Conservation (phyloP, 345 rosid genomes). For the Trapa incisa region DNA sequence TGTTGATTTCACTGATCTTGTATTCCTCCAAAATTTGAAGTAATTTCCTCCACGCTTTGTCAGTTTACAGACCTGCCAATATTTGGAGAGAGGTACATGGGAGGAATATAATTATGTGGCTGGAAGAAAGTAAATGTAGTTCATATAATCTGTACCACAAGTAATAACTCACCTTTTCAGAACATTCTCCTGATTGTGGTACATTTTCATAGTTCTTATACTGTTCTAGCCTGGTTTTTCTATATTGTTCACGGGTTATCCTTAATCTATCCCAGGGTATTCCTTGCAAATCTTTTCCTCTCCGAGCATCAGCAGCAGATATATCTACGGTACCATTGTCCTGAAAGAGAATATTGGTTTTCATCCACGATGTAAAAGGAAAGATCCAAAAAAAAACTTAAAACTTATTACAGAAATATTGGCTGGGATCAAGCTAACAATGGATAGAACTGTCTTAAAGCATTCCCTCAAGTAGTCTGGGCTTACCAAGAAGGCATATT, state of each 20-base stretch:
- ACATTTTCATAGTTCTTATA: constrained; percentile 92
- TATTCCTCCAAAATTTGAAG: constrained; percentile 39
- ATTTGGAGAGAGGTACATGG: constrained; percentile 1
- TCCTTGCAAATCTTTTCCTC: constrained; percentile 87
- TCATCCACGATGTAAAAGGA: neutral
- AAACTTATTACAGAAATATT: neutral
- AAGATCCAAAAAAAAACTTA: neutral
- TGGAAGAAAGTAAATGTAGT: neutral
- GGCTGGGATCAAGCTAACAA: neutral
- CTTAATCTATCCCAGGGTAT: constrained; percentile 92
- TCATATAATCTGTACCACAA: neutral
- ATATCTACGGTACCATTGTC: constrained; percentile 45
- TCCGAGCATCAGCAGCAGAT: constrained; percentile 72
- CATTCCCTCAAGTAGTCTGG: constrained; percentile 1
- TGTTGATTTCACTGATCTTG: constrained; percentile 53
- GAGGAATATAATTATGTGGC: neutral
- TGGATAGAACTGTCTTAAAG: neutral
- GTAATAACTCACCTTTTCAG: neutral
- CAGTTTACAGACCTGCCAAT: constrained; percentile 28
- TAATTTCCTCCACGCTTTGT: constrained; percentile 29
- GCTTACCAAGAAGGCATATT: constrained; percentile 36
- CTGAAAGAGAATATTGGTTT: constrained; percentile 20
- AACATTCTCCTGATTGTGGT: constrained; percentile 16
- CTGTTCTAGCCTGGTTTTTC: constrained; percentile 81
- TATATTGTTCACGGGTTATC: constrained; percentile 66